Percentiles rank a stretch among this genome's conserved stretches.
phyloP scores from a whole-genome alignment of 2,329 filamentous ascomycete species.

The Aspergillus versicolor region DNA sequence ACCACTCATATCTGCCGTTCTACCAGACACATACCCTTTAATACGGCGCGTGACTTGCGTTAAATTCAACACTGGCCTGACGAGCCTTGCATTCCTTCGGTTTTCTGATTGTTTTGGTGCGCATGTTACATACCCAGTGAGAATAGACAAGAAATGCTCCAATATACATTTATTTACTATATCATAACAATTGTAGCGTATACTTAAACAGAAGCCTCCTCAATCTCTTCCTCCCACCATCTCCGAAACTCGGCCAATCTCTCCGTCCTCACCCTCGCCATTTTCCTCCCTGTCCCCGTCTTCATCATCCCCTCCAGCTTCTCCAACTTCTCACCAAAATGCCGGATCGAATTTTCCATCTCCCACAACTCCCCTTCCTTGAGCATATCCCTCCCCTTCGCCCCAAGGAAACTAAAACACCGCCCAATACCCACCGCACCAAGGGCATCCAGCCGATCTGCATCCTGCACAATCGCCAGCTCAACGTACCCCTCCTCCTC shows the following conservation, averaged over 20 bases:
- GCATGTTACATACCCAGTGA: conserved; percentile 5
- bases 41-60: not conserved
- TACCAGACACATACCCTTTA: not conserved
- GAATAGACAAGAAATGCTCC: not conserved
- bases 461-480: conserved; percentile 84
- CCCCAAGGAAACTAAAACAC: conserved; percentile 73
- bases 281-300: conserved; percentile 51
- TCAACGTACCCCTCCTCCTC: conserved; percentile 60
- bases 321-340: conserved; percentile 76
- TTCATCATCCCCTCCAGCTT: conserved; percentile 62
- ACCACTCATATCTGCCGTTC: conserved; percentile 4
- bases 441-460: conserved; percentile 87
- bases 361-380: conserved; percentile 34
- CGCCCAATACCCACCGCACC: conserved; percentile 82
- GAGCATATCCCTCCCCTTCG: conserved; percentile 35
- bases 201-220: not conserved
- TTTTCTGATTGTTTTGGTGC: not conserved
- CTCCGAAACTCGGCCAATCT: conserved; percentile 49
- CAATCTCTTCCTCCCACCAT: conserved; percentile 57
- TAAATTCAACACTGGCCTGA: conserved; percentile 7
- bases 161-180: not conserved
- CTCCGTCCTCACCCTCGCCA: conserved; percentile 51
- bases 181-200: not conserved
- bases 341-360: conserved; percentile 66
- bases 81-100: not conserved